Conservation (phyloP, 1,139 yeast genomes). For the Lodderomyces orthopsilosis region DNA sequence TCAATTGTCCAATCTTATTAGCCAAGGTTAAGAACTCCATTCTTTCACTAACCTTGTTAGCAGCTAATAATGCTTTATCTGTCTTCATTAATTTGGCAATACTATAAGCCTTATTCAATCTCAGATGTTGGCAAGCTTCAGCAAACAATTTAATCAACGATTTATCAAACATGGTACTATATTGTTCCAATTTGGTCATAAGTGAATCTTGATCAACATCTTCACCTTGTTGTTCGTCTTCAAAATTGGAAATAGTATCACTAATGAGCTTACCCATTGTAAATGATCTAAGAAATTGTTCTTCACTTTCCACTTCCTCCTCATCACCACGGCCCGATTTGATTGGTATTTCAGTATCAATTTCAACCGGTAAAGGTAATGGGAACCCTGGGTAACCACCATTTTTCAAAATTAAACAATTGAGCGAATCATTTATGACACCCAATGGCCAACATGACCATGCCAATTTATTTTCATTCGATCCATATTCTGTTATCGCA, state of each 20-base stretch:
- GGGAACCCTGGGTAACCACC: constrained; percentile 64
- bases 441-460: constrained; percentile 90
- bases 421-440: constrained; percentile 61
- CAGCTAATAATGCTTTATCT: constrained; percentile 80
- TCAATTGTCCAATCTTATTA: constrained; percentile 59
- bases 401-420: constrained; percentile 68
- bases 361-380: constrained; percentile 76
- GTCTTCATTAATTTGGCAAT: constrained; percentile 68
- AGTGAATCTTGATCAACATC: constrained; percentile 27
- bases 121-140: constrained; percentile 68
- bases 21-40: constrained; percentile 67
- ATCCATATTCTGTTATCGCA: constrained; percentile 53
- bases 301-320: constrained; percentile 33
- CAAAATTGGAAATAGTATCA: constrained; percentile 37
- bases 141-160: constrained; percentile 74
- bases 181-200: constrained; percentile 46
- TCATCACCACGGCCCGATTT: constrained; percentile 13
- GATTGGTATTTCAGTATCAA: constrained; percentile 68
- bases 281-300: constrained; percentile 41
- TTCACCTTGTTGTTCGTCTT: constrained; percentile 34
- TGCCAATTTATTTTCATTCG: constrained; percentile 44
- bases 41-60: constrained; percentile 78
- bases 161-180: constrained; percentile 62
- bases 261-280: constrained; percentile 50
- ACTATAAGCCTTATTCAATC: constrained; percentile 64